Percentiles rank a stretch among this genome's conserved stretches.
Conservation (phyloP, 768 basidiomycete species). For the Hortiboletus campestris region DNA sequence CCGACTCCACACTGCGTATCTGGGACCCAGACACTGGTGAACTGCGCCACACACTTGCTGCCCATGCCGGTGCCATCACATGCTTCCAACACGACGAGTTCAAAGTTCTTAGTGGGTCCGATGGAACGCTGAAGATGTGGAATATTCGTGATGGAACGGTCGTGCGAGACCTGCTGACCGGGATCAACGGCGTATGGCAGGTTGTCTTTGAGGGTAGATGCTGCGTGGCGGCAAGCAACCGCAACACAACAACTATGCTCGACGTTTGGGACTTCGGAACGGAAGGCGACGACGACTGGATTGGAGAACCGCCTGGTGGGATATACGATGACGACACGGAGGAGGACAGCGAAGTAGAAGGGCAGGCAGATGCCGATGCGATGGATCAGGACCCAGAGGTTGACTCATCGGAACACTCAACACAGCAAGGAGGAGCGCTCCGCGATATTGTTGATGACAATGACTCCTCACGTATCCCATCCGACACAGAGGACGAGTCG, state of each 20-base stretch:
- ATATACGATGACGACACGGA: conserved; percentile 69
- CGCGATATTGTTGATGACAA: conserved; percentile 29
- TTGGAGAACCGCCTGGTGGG: conserved; percentile 73
- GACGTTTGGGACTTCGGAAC: conserved; percentile 91
- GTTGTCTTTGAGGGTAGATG: conserved; percentile 92
- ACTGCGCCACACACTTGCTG: conserved; percentile 76
- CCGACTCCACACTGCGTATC: conserved; percentile 90
- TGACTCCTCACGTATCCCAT: conserved; percentile 24
- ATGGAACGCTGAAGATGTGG: conserved; percentile 99
- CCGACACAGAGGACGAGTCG: conserved; percentile 32
- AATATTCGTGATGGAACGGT: conserved; percentile 84
- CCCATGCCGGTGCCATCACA: conserved; percentile 96
- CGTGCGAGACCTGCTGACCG: conserved; percentile 84
- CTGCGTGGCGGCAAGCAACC: conserved; percentile 92
- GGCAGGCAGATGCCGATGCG: conserved; percentile 61
- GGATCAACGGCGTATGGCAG: conserved; percentile 96
- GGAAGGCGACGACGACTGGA: conserved; percentile 74
- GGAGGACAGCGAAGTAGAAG: conserved; percentile 43
- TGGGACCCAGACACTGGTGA: conserved; percentile 90
- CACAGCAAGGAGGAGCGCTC: conserved; percentile 24
- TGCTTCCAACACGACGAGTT: conserved; percentile 99
- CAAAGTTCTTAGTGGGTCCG: conserved; percentile 93
- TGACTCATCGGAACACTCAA: conserved; percentile 33
- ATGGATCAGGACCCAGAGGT: conserved; percentile 65
- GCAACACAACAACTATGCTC: conserved; percentile 70